Evolutionary conservation across 345 rosid genomes (phyloP).

Genomic region (Eutrema heterophyllum): DNA sequence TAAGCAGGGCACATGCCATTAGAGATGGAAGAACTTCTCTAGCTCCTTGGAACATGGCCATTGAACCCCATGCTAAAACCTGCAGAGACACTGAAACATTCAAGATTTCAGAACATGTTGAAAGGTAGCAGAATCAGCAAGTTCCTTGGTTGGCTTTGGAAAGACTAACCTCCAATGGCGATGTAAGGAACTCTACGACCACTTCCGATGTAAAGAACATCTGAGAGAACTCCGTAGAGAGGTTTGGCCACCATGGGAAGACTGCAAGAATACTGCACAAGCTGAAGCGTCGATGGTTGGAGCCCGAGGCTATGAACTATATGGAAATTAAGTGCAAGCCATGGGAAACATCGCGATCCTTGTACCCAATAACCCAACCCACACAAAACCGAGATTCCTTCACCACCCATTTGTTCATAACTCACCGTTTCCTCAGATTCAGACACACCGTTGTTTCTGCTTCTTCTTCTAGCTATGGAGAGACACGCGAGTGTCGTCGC

Average conservation of each 20-base stretch:
- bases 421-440: constrained; percentile 21
- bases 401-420: constrained; percentile 39
- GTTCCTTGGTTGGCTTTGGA: neutral
- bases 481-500: constrained; percentile 29
- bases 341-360: constrained; percentile 90
- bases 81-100: constrained; percentile 56
- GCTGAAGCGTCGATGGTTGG: constrained; percentile 76
- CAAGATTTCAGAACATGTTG: constrained; percentile 15
- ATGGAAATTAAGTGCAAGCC: constrained; percentile 87
- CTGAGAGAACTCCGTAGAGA: constrained; percentile 76
- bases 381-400: constrained; percentile 55
- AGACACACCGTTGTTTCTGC: constrained; percentile 23
- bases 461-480: constrained; percentile 30
- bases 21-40: constrained; percentile 58
- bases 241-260: constrained; percentile 95
- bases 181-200: constrained; percentile 85
- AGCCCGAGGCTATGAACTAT: constrained; percentile 67
- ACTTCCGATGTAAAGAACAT: constrained; percentile 60
- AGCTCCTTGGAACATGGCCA: constrained; percentile 58
- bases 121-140: neutral
- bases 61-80: constrained; percentile 78
- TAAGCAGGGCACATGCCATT: constrained; percentile 56
- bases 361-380: constrained; percentile 90
- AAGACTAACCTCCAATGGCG: constrained; percentile 70
- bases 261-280: constrained; percentile 70